Evolutionary conservation across 768 basidiomycete genomes (phyloP).

Genomic region (Rubroboletus satanas): DNA sequence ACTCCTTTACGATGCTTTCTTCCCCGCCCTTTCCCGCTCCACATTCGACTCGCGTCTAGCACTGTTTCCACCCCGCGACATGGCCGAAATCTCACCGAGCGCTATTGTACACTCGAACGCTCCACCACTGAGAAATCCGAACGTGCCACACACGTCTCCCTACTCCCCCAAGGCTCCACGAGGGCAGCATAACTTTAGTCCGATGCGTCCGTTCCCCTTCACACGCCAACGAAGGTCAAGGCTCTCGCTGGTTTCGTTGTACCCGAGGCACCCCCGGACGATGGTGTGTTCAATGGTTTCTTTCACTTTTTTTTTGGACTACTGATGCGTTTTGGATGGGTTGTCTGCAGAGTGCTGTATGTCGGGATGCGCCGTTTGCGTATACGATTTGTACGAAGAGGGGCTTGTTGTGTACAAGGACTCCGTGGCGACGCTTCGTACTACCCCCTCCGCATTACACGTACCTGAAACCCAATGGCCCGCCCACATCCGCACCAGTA

Average conservation of each 20-base stretch:
- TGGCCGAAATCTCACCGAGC: conserved; percentile 58
- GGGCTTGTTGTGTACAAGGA: conserved; percentile 59
- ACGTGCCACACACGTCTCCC: conserved; percentile 31
- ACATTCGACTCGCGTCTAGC: conserved; percentile 9
- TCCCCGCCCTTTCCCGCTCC: not conserved
- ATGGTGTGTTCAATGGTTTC: conserved; percentile 34
- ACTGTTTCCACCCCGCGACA: conserved; percentile 23
- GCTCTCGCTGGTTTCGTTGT: conserved; percentile 37
- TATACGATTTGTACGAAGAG: conserved; percentile 85
- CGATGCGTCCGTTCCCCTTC: not conserved
- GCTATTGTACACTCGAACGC: conserved; percentile 55
- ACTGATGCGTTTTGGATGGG: not conserved
- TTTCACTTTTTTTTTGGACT: conserved; percentile 12
- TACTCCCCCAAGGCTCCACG: conserved; percentile 12
- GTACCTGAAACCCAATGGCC: conserved; percentile 71
- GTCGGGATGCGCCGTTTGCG: conserved; percentile 91
- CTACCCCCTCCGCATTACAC: conserved; percentile 42
- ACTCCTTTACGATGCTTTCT: conserved; percentile 10
- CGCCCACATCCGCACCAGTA: conserved; percentile 34
- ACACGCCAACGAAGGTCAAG: not conserved
- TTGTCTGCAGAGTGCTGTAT: conserved; percentile 79
- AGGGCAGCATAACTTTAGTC: not conserved
- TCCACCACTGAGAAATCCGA: conserved; percentile 44
- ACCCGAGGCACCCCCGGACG: conserved; percentile 60
- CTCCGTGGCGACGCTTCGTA: conserved; percentile 47